Base-by-base conservation (phyloP, 106 monocot genomes). In the Iris macrosiphon region DNA sequence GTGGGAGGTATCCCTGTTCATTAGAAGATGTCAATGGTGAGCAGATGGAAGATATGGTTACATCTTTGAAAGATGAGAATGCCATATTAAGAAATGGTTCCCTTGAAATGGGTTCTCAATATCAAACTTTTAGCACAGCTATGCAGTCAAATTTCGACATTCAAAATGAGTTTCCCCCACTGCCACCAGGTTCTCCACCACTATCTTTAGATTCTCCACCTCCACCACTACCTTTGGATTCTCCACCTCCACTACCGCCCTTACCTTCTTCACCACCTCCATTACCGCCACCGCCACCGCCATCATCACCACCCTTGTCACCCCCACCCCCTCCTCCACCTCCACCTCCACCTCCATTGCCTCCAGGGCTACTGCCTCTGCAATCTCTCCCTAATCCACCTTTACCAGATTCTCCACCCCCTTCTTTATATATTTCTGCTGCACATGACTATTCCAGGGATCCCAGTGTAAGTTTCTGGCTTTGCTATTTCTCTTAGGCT, bases 11-110 rank as follows among this genome's bases (percentile, higher is more conserved):
- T 33, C 64, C 52, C 46, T 57, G 13, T 9, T 27, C 77, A 56
- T 41, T 81, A 48, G 68, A 75, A 72, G 68, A 74, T 38, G 77
- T 80, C 19, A 78, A 85, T 70, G 70, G 75, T 28, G 84, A 85
- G 50, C 72, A 87, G 67, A 81, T 78, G 84, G 81, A 94, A 69
- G 88, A 94, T 75, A 75, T 64, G 0, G 71, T 75, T 38, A 16
- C 52, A 23, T 47, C 64, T 58, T 72, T 67, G 31, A 68, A 69
- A 52, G 63, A 82, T 55, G 70, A 68, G 59, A 72, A 47, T 34
- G 26, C 27, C 5, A 11, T 57, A 4, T 12, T 23, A 9, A 49
- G 38, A 57, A 74, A 43, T 52, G 49, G 11, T 69, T 51, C 52
- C 40, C 25, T 69, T 12, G 63, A 49, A 31, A 14, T 50, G 3